Base-by-base conservation (phyloP, 2,329 filamentous ascomycete species). In the Diaporthe sp. region DNA sequence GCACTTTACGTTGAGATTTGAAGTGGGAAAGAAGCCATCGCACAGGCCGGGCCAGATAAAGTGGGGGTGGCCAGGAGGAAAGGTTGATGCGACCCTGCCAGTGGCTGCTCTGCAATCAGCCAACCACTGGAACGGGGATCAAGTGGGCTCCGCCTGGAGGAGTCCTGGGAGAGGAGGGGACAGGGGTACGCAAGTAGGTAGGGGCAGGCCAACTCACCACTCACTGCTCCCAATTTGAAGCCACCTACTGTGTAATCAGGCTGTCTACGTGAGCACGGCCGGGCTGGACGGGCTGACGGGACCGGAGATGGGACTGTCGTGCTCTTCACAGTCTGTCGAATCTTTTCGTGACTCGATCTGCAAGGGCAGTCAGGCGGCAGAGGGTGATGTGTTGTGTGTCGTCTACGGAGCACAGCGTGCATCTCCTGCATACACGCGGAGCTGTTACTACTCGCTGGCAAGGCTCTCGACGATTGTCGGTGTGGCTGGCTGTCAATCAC, bases 1-100 rank as follows among this genome's bases (percentile, higher is more conserved):
- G 74, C 71, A 72, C 74, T 70, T 75, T 59, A 61, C 73, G 74
- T 73, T 73, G 74, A 71, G 74, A 75, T 73, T 75, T 71, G 74
- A 73, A 70, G 71, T 73, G 74, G 74, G 74, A 73, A 75, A 73
- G 74, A 75, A 71, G 74, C 72, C 74, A 75, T 75, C 71, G 71
- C 66, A 71, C 74, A 71, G 74, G 74, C 74, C 74, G 59, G 59
- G 27, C 71, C 53, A 68, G 51, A 70, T 66, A 66, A 75, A 75
- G 74, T 61, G 74, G 74, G 74, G 53, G 42, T 66, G 51, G 22
- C 51, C 66, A 70, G 69, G 69, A 71, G 69, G 30, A 61, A 66
- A 50, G 75, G 69, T 51, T 70, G 72, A 50, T 56, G 69, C 63
- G 72, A 71, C 59, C 42, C 53, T 73, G 72, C 27, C 59, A 73